phyloP scores from a whole-genome alignment of 306 rosid species.

The Abrus pulchellus region DNA sequence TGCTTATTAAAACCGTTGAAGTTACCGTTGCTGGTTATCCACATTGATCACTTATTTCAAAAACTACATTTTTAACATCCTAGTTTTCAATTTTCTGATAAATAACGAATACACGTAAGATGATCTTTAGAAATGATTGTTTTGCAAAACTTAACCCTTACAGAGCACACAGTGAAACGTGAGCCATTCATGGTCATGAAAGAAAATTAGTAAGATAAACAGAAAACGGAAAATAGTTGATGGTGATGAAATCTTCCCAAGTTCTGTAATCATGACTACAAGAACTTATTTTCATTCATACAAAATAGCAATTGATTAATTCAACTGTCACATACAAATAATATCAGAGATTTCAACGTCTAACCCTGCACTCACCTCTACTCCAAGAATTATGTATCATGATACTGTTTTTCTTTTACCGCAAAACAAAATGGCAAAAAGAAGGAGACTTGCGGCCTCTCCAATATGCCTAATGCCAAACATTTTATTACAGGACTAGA shows the following conservation, averaged over 20 bases:
- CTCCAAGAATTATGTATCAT: slow-evolving; percentile 21
- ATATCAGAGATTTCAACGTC: slow-evolving; percentile 33
- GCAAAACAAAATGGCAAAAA: slow-evolving; percentile 40
- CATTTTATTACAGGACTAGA: slow-evolving; percentile 54
- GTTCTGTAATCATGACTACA: not conserved
- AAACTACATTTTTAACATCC: too few relatives aligned
- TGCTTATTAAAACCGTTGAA: too few relatives aligned
- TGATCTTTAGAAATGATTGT: too few relatives aligned
- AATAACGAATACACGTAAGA: too few relatives aligned
- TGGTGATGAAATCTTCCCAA: not conserved
- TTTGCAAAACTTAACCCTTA: too few relatives aligned
- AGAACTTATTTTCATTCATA: slow-evolving; percentile 30
- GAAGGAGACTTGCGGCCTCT: slow-evolving; percentile 27
- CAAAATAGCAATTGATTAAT: slow-evolving; percentile 11
- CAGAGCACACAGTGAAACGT: not conserved
- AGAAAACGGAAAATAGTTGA: not conserved
- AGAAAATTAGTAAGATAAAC: not conserved
- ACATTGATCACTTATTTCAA: too few relatives aligned
- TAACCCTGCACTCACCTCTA: slow-evolving; percentile 43
- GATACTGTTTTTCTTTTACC: not conserved
- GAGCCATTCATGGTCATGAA: not conserved
- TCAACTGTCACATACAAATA: slow-evolving; percentile 28
- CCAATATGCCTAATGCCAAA: slow-evolving; percentile 51
- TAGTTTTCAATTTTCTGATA: too few relatives aligned
- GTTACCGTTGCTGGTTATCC: too few relatives aligned